These are phyloP conservation scores for Mesembryanthemum crystallinum DNA, from an alignment of 148 eudicot species.

Conservation along the genomic window DNA sequence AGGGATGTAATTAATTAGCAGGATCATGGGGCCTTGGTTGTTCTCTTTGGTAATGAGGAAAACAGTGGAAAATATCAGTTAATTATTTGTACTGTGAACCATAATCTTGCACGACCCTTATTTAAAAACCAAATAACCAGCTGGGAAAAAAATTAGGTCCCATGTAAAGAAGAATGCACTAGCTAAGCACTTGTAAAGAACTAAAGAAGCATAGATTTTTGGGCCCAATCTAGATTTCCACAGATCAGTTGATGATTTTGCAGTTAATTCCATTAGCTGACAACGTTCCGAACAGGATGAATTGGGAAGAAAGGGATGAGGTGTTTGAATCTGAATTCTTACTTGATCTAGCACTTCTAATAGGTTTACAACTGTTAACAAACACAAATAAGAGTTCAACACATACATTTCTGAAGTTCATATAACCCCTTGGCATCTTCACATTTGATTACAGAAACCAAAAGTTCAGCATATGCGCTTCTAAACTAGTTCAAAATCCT, in stretches of 20 bases:
- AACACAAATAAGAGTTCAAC: background rate
- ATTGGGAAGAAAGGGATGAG: background rate
- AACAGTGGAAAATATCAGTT: slow-evolving; percentile 6
- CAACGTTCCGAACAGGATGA: background rate
- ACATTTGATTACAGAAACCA: too few relatives aligned
- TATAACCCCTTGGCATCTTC: background rate
- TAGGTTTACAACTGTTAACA: background rate
- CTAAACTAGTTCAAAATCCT: background rate
- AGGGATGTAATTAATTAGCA: slow-evolving; percentile 17
- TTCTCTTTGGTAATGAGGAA: slow-evolving; percentile 8
- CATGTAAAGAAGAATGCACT: slow-evolving; percentile 22
- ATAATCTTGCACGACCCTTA: slow-evolving; percentile 1
- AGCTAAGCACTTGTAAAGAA: slow-evolving; percentile 26
- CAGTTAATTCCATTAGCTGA: background rate
- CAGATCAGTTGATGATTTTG: slow-evolving; percentile 21
- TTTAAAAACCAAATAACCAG: background rate
- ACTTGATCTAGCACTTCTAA: background rate
- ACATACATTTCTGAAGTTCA: background rate
- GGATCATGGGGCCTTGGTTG: slow-evolving; percentile 20
- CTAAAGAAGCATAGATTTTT: slow-evolving; percentile 34
- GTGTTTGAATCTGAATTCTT: background rate
- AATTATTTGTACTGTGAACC: slow-evolving; percentile 17
- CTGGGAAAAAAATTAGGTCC: slow-evolving; percentile 27
- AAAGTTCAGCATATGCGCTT: too few relatives aligned
- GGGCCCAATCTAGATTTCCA: slow-evolving; percentile 37